Evolutionary conservation across 176 grass and related monocot species (phyloP).

Genomic region (Raddia guianensis): DNA sequence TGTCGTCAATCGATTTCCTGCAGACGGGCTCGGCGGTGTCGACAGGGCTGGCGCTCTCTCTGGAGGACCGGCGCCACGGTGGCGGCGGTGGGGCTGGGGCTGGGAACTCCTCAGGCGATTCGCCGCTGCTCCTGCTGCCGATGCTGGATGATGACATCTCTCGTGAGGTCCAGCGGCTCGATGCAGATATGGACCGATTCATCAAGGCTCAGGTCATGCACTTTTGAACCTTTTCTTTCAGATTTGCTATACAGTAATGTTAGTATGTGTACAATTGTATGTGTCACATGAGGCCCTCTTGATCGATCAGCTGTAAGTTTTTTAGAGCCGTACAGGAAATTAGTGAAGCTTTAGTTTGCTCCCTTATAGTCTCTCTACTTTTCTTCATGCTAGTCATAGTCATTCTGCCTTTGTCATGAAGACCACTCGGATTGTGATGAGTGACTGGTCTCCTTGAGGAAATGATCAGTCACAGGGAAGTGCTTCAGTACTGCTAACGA

Average conservation of each 20-base stretch:
- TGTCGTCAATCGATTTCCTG: conserved; percentile 97
- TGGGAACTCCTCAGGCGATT: conserved; percentile 83
- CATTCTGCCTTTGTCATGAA: conserved; percentile 4
- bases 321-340: not conserved
- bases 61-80: conserved; percentile 79
- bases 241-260: not conserved
- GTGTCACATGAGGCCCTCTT: not conserved
- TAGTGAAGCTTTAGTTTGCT: not conserved
- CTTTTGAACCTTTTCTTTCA: conserved; percentile 17
- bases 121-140: conserved; percentile 73
- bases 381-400: not conserved
- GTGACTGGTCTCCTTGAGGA: not conserved
- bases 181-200: conserved; percentile 95
- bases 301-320: not conserved
- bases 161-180: conserved; percentile 85
- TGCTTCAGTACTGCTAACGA: not conserved
- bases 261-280: not conserved
- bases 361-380: not conserved
- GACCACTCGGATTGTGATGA: not conserved
- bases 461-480: not conserved
- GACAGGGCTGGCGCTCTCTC: conserved; percentile 79
- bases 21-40: conserved; percentile 97
- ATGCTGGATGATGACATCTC: conserved; percentile 89
- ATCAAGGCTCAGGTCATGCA: conserved; percentile 84
- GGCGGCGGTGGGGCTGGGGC: conserved; percentile 52